Conservation (phyloP, 1,284 basidiomycete genomes). For the Cronartium quercuum region DNA sequence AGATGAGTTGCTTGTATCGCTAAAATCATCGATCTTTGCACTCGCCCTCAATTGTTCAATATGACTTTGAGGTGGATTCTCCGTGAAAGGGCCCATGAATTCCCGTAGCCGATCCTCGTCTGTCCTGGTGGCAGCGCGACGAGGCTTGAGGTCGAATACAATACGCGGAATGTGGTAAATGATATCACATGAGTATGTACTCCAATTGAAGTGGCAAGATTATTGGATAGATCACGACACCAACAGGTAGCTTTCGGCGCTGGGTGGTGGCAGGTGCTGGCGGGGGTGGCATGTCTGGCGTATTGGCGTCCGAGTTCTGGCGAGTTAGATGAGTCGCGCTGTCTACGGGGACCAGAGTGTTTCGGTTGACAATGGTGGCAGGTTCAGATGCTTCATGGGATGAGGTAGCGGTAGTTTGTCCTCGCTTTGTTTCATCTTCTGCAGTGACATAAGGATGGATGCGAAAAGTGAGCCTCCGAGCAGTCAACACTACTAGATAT, state of each 20-base stretch:
- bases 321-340: too few species aligned
- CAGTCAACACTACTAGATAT: too few species aligned
- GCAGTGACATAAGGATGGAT: too few species aligned
- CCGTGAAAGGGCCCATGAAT: neutral
- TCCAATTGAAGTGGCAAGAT: neutral
- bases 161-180: neutral
- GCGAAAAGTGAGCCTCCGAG: too few species aligned
- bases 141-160: neutral
- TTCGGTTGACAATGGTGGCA: neutral
- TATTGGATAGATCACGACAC: too few species aligned
- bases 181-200: too few species aligned
- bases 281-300: neutral
- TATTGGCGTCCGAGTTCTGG: neutral
- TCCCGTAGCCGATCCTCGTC: constrained; percentile 8
- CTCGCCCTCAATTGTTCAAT: constrained; percentile 8
- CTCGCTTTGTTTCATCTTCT: neutral
- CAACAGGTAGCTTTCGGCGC: neutral
- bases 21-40: constrained; percentile 7
- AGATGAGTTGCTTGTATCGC: neutral
- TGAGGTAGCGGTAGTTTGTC: neutral
- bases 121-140: constrained; percentile 6
- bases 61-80: neutral
- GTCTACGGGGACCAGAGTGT: neutral
- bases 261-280: neutral
- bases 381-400: neutral